Percentiles rank a stretch among this genome's conserved stretches.
Conservation (phyloP, 1,284 basidiomycete genomes). For the Rugosomyces carneus region DNA sequence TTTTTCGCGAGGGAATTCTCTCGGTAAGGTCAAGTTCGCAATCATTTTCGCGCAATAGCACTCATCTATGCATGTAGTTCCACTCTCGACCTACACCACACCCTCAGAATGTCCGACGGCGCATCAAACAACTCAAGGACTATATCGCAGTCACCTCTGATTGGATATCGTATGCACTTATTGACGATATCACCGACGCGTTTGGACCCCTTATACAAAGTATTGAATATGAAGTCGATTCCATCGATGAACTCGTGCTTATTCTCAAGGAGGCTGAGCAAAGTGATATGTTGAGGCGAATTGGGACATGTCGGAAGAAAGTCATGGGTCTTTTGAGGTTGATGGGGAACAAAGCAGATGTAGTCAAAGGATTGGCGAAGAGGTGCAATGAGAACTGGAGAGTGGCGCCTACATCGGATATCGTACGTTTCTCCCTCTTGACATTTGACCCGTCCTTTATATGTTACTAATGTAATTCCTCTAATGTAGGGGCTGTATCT, state of each 20-base stretch:
- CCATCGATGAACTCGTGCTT: slow-evolving; percentile 95
- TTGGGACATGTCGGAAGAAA: slow-evolving; percentile 98
- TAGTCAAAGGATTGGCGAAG: slow-evolving; percentile 98
- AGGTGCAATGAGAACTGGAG: slow-evolving; percentile 99
- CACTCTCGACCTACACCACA: slow-evolving; percentile 97
- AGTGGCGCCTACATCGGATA: slow-evolving; percentile 96
- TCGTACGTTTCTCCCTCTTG: slow-evolving; percentile 54
- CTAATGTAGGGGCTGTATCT: slow-evolving; percentile 79
- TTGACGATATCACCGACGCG: slow-evolving; percentile 99
- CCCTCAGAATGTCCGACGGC: slow-evolving; percentile 94
- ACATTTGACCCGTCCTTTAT: too few species aligned
- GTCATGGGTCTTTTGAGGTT: slow-evolving; percentile 95
- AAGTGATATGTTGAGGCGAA: slow-evolving; percentile 67
- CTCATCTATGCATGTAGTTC: too few species aligned
- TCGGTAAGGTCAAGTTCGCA: slow-evolving; percentile 60
- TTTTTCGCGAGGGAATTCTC: slow-evolving; percentile 96
- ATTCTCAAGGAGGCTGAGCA: slow-evolving; percentile 80
- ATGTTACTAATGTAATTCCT: slow-evolving; percentile 7
- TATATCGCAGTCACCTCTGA: slow-evolving; percentile 99
- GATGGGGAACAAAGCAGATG: slow-evolving; percentile 99
- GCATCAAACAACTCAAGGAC: slow-evolving; percentile 99
- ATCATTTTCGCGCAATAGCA: too few species aligned
- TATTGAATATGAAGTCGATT: slow-evolving; percentile 99
- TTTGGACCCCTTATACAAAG: slow-evolving; percentile 98
- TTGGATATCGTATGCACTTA: slow-evolving; percentile 99